A percentile compares a stretch with the other conserved stretches of the same genome.
Evolutionary conservation across 2,329 filamentous ascomycete genomes (phyloP).

Genomic region (Immersiporthe knoxdaviesiana): DNA sequence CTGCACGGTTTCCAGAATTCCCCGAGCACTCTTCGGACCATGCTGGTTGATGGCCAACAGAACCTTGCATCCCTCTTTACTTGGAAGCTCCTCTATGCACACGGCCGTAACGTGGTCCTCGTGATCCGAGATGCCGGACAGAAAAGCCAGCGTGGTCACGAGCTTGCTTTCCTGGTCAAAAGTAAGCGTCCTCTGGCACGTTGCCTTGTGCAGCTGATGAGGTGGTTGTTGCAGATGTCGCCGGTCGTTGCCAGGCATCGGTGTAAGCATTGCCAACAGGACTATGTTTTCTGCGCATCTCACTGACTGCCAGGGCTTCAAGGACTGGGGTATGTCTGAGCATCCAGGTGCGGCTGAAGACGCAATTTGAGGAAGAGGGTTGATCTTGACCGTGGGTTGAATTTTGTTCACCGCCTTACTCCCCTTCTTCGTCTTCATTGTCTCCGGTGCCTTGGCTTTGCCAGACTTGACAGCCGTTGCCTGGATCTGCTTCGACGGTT

Average conservation of each 20-base stretch:
- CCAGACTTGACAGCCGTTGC: neutral
- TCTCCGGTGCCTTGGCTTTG: neutral
- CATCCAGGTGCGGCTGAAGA: neutral
- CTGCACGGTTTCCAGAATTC: constrained; percentile 4
- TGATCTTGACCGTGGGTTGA: neutral
- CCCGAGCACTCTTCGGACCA: neutral
- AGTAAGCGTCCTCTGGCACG: neutral
- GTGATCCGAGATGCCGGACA: constrained; percentile 15
- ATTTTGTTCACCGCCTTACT: neutral
- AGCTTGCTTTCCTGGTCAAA: constrained; percentile 18
- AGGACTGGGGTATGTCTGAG: neutral
- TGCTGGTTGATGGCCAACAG: constrained; percentile 21
- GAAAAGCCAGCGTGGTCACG: constrained; percentile 17
- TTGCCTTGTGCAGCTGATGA: neutral
- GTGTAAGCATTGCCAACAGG: constrained; percentile 10
- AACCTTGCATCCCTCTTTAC: neutral
- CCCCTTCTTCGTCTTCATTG: no score
- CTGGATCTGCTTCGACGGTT: neutral
- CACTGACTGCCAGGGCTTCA: neutral
- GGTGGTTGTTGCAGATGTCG: neutral
- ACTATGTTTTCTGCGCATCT: constrained; percentile 20
- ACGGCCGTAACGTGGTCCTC: constrained; percentile 19
- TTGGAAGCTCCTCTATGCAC: constrained; percentile 17
- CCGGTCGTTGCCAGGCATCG: neutral
- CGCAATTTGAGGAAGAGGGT: neutral